Evolutionary conservation across 257 asterid genomes (phyloP).

Genomic region (Solanum clarkiae): DNA sequence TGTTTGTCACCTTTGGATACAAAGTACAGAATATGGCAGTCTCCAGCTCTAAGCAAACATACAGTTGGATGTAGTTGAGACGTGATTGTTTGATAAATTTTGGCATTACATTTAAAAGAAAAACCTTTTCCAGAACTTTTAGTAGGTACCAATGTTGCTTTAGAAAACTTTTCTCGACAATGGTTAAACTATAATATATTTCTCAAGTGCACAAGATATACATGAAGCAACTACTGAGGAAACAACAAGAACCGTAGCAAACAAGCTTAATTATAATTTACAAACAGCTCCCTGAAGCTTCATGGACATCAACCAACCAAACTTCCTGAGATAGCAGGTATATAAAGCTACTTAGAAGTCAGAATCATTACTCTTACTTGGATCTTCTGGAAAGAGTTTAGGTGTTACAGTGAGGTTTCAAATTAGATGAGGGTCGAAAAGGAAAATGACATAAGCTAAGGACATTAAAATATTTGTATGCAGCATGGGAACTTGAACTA

Average conservation of each 20-base stretch:
- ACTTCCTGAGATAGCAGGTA: not conserved
- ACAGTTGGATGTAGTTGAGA: not conserved
- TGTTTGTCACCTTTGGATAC: not conserved
- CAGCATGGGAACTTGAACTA: conserved; percentile 45
- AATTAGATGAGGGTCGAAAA: not conserved
- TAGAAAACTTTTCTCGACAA: not conserved
- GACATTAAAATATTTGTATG: not conserved
- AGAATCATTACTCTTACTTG: not conserved
- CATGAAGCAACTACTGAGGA: not conserved
- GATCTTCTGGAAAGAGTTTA: not conserved
- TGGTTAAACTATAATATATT: not conserved
- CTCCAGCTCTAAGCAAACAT: not conserved
- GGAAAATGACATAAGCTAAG: not conserved
- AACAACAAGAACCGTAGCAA: not conserved
- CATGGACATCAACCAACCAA: not conserved
- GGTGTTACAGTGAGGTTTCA: not conserved
- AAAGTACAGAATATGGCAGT: not conserved
- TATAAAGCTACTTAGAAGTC: not conserved
- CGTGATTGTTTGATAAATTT: not conserved
- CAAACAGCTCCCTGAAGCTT: not conserved
- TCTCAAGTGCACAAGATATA: not conserved
- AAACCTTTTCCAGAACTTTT: not conserved
- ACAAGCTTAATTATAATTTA: not conserved
- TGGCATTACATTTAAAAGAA: not conserved
- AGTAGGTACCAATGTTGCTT: not conserved